phyloP scores from a whole-genome alignment of 306 rosid species.

The Pterocarpus macrocarpus region DNA sequence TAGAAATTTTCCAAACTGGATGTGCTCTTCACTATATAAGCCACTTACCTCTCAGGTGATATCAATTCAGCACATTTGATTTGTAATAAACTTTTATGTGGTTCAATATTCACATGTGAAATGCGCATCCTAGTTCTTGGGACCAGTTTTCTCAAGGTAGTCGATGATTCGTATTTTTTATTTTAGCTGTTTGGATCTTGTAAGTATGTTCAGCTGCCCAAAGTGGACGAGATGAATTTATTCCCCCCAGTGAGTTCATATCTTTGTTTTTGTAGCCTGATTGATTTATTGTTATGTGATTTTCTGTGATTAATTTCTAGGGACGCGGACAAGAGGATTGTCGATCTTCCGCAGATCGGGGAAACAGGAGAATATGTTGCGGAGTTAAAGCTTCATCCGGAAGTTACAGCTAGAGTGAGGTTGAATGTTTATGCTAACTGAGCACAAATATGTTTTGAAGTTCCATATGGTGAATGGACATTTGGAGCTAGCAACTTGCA shows the following conservation, averaged over 20 bases:
- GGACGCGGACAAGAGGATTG: conserved; percentile 92
- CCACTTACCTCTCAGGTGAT: neutral
- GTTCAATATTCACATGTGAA: conserved; percentile 17
- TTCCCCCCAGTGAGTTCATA: neutral
- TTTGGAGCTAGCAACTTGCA: conserved; percentile 43
- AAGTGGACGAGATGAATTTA: neutral
- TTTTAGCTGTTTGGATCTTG: neutral
- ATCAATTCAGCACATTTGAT: neutral
- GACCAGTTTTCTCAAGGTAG: conserved; percentile 1
- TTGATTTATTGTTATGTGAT: conserved; percentile 24
- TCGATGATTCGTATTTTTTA: neutral
- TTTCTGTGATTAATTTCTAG: conserved; percentile 53
- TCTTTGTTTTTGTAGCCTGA: conserved; percentile 12
- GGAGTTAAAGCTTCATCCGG: conserved; percentile 98
- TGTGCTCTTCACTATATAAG: neutral
- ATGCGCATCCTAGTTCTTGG: conserved; percentile 19
- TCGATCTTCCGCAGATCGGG: conserved; percentile 84
- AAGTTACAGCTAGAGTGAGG: conserved; percentile 84
- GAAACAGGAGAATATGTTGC: conserved; percentile 84
- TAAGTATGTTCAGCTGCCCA: neutral
- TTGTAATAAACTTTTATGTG: conserved; percentile 15
- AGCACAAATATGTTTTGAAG: conserved; percentile 48
- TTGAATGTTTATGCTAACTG: conserved; percentile 79
- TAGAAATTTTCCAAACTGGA: neutral
- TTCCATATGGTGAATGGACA: conserved; percentile 31